A percentile compares a stretch with the other conserved stretches of the same genome.
These are phyloP conservation scores for Peterozyma toletana DNA, from an alignment of 805 yeast genomes.

Conservation along the genomic window DNA sequence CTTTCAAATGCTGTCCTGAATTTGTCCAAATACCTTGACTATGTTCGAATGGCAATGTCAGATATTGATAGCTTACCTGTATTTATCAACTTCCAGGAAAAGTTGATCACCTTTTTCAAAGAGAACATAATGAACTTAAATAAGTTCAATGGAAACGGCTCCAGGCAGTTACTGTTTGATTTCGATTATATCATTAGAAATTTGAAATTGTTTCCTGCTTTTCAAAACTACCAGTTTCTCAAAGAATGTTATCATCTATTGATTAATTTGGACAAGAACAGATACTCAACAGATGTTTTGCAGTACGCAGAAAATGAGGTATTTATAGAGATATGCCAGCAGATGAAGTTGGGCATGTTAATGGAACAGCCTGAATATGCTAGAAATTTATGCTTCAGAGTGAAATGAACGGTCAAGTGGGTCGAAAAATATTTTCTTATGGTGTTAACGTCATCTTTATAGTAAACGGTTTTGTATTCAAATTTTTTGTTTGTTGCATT, in stretches of 20 bases:
- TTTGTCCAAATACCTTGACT: background rate
- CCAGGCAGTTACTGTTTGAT: conserved; percentile 2
- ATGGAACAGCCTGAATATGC: no score
- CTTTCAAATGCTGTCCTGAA: background rate
- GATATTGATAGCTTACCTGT: conserved; percentile 5
- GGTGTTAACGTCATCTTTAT: no score
- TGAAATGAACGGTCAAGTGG: no score
- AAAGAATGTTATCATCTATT: background rate
- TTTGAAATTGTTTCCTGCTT: background rate
- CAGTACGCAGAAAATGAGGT: no score
- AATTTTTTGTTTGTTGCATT: no score
- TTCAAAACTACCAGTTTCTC: conserved; percentile 1
- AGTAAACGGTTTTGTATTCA: no score
- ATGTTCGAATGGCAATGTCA: conserved; percentile 2
- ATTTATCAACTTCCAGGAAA: conserved; percentile 3
- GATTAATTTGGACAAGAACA: no score
- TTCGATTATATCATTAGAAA: conserved; percentile 1
- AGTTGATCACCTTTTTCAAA: conserved; percentile 5
- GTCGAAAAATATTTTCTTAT: no score
- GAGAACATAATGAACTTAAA: conserved; percentile 7
- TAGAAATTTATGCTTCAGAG: no score
- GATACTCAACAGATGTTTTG: no score
- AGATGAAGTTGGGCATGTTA: no score
- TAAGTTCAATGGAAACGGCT: conserved; percentile 3
- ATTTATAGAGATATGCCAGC: no score